These are phyloP conservation scores for Acorus calamus DNA, from an alignment of 106 monocot species.

Conservation along the genomic window DNA sequence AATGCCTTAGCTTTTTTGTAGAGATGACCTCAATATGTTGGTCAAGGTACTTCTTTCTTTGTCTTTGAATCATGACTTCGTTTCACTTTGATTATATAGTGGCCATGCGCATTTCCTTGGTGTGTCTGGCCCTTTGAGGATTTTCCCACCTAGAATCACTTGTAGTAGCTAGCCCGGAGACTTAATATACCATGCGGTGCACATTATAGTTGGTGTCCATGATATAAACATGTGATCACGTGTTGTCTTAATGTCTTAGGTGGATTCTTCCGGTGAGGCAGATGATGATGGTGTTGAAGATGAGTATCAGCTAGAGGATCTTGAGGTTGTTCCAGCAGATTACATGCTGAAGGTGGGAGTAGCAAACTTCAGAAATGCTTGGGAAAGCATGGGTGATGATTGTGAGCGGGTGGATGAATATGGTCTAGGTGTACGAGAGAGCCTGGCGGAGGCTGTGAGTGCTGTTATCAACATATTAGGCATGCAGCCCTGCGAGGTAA, in stretches of 20 bases:
- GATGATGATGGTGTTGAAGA: constrained; percentile 97
- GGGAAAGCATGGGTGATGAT: constrained; percentile 81
- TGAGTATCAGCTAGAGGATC: constrained; percentile 94
- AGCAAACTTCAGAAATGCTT: constrained; percentile 91
- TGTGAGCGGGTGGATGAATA: constrained; percentile 85
- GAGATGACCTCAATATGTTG: too few relatives aligned
- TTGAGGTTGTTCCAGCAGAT: constrained; percentile 74
- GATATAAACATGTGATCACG: background rate
- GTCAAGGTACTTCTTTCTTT: too few relatives aligned
- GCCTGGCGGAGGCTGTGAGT: constrained; percentile 71
- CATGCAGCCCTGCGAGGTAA: constrained; percentile 97
- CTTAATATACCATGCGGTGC: too few relatives aligned
- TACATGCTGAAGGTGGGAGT: constrained; percentile 74
- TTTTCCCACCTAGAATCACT: too few relatives aligned
- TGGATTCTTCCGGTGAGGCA: constrained; percentile 83
- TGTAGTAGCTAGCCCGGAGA: too few relatives aligned
- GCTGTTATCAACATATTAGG: constrained; percentile 88
- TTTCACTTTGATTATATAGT: too few relatives aligned
- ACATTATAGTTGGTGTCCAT: too few relatives aligned
- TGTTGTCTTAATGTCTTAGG: constrained; percentile 22
- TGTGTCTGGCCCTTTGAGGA: too few relatives aligned
- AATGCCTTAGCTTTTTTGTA: too few relatives aligned
- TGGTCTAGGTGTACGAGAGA: constrained; percentile 81
- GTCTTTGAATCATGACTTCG: too few relatives aligned
- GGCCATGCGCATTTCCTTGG: too few relatives aligned